Conservation (phyloP, 1,284 basidiomycete species). For the Leccinum pachyderme region DNA sequence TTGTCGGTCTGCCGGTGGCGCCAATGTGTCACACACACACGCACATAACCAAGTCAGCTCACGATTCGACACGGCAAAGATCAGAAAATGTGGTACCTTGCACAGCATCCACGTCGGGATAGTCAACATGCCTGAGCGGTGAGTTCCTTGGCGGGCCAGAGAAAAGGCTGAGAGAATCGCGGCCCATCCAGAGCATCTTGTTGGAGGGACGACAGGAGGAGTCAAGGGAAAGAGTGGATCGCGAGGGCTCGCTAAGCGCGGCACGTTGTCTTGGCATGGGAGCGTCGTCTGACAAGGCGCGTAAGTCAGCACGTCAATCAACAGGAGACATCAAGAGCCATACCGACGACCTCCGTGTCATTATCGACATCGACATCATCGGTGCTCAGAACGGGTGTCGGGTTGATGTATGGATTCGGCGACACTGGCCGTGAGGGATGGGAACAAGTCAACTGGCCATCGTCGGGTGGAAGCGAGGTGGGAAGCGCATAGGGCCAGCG, state of each 20-base stretch:
- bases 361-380: background rate
- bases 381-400: conserved; percentile 20
- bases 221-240: conserved; percentile 5
- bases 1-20: conserved; percentile 16
- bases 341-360: conserved; percentile 11
- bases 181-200: conserved; percentile 37
- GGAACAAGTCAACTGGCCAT: conserved; percentile 4
- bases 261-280: conserved; percentile 15
- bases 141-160: conserved; percentile 11
- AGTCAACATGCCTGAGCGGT: conserved; percentile 12
- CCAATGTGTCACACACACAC: background rate
- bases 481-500: conserved; percentile 24
- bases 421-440: conserved; percentile 23
- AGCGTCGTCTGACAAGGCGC: conserved; percentile 13
- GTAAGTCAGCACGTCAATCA: background rate
- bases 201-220: conserved; percentile 23
- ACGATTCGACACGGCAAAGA: background rate
- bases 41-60: conserved; percentile 1
- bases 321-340: background rate
- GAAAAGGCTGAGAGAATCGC: conserved; percentile 30
- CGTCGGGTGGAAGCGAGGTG: conserved; percentile 3
- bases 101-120: conserved; percentile 20
- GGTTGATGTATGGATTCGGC: conserved; percentile 34
- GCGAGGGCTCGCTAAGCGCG: conserved; percentile 2
- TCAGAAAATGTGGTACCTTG: conserved; percentile 19